These are phyloP conservation scores for Inonotus obliquus DNA, from an alignment of 1,284 basidiomycete species.

Conservation along the genomic window DNA sequence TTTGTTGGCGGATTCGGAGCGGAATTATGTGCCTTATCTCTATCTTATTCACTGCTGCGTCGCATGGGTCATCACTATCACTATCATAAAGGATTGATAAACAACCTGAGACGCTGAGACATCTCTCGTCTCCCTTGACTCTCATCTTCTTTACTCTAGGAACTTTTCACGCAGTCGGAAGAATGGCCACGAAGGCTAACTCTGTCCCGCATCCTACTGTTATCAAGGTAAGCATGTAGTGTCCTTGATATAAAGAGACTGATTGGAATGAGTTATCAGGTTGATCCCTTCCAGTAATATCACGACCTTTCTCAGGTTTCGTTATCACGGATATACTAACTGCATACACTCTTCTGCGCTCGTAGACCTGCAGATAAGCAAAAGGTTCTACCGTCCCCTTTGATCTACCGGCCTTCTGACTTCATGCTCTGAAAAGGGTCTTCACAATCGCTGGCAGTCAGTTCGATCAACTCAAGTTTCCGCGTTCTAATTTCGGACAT, in stretches of 20 bases:
- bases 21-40: not conserved
- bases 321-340: not conserved
- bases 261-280: constrained; percentile 30
- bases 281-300: constrained; percentile 47
- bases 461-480: not conserved
- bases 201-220: constrained; percentile 52
- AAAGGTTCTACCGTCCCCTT: constrained; percentile 38
- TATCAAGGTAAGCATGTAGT: constrained; percentile 29
- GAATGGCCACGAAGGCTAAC: constrained; percentile 51
- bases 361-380: constrained; percentile 58
- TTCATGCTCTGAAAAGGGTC: not conserved
- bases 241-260: not conserved
- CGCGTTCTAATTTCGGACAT: not conserved
- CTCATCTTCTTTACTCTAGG: not conserved
- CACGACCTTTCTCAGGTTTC: constrained; percentile 15
- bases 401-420: not conserved
- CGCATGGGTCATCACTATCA: not conserved
- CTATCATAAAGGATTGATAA: not conserved
- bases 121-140: not conserved
- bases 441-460: constrained; percentile 2
- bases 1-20: not conserved
- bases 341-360: not conserved
- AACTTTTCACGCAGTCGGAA: not conserved
- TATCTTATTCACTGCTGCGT: no score
- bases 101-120: not conserved